Evolutionary conservation across 2,329 filamentous ascomycete genomes (phyloP), one percentile per base, ranked within the genome.

Genomic region (Endoconidiophora polonica): DNA sequence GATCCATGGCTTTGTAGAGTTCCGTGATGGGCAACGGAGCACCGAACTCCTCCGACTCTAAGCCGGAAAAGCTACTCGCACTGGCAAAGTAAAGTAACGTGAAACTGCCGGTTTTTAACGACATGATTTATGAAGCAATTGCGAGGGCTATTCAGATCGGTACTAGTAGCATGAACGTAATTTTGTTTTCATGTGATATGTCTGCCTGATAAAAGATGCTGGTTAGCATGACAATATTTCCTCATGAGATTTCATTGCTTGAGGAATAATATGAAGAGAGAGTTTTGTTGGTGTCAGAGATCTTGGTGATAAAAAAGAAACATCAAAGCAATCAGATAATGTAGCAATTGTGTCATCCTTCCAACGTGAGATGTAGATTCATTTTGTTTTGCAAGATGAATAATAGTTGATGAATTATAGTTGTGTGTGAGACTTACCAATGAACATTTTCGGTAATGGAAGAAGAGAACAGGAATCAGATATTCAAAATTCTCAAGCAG

Each of bases 41-140:
- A 2, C 74, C 68, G 9, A 91, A 61, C 14, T 66, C 59, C 59
- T 91, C 85, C 54, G 69, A 68, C 53, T 79, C 71, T 59, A 77
- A 83, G n/a, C 69, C 68, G 1, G 85, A 86, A 62, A 74, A 84
- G 29, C 80, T 80, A 52, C 74, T 73, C 12, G 84, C 83, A 54
- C 77, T 74, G 52, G 85, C 86, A 65, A 93, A 93, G 66, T 90
- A 93, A 50, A 91, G 75, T 43, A 93, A 68, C 52, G 74, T 83
- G 67, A 91, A 93, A 56, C 44, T 45, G 29, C 33, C 20, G 10
- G 29, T 20, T 23, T 23, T 39, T 40, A 14, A 7, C 33, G 33
- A 33, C 29, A 33, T 33, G 29, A 33, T 12, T 33, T 33, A 3
- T 33, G 29, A 12, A 3, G 7, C 12, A 33, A 12, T 33, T 12